Base-by-base conservation (phyloP, 305 asterid genomes). In the Andrographis paniculata region DNA sequence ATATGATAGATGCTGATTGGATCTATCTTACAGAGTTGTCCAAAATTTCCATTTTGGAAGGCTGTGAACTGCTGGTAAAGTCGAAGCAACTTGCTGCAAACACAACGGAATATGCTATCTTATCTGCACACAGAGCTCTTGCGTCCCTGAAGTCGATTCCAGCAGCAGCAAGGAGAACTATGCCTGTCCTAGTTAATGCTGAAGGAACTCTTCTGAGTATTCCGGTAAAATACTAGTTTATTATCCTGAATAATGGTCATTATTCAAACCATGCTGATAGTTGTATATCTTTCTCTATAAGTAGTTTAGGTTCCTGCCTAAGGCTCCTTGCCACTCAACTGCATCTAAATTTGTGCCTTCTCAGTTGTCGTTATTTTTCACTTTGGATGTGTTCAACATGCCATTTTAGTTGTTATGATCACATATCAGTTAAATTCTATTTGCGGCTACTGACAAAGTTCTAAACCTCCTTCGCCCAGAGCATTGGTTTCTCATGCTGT, bases 1-100 rank as follows among this genome's bases (percentile, higher is more conserved):
- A 55, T 62, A 77, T 91, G 96, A 53, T 59, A 35, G 93, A 86
- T 54, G 61, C 77, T 40, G 99, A 87, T 55, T 86, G 96, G 95
- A 58, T 91, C 47, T 70, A 83, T 48, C 82, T 91, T 54, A 72
- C 78, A 3, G 63, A 71, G 10, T 42, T 80, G 70, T 60, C 74
- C 22, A 75, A 68, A 61, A 48, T 48, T 62, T 59, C 43, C 18
- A 51, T 52, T 45, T 17, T 20, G 44, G 65, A 42, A 45, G 60
- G 28, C 46, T 27, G 53, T 62, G 55, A 30, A 11, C 43, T 49
- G 18, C 59, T n/a, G n/a, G n/a, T n/a, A n/a, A n/a, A n/a, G n/a
- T n/a, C 60, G 41, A 24, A 20, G 47, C 48, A 46, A 39, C 50
- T 62, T 20, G 30, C 45, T 24, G 51, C 42, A 33, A 59, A 41